Evolutionary conservation across 495 filamentous ascomycete genomes (phyloP).

Genomic region (Physcia stellaris): DNA sequence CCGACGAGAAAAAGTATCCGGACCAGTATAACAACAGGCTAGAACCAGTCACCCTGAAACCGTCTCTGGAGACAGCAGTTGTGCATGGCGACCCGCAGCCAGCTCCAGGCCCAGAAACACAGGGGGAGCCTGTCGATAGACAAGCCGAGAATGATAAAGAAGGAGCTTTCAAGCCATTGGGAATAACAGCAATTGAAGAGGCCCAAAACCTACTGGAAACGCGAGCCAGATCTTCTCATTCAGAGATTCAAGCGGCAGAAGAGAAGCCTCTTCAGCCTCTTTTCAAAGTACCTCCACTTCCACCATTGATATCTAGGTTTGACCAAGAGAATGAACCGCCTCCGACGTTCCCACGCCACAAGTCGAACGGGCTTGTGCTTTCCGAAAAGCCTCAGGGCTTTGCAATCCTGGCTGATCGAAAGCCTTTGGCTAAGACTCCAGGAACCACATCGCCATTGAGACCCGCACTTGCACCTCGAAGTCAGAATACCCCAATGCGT

Average conservation of each 20-base stretch:
- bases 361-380: constrained; percentile 39
- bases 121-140: constrained; percentile 18
- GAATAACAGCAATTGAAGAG: constrained; percentile 23
- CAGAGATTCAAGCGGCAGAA: constrained; percentile 26
- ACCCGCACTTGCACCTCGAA: constrained; percentile 56
- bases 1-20: not conserved
- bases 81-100: constrained; percentile 13
- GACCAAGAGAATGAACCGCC: constrained; percentile 78
- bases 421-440: constrained; percentile 31
- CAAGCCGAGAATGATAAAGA: constrained; percentile 18
- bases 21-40: constrained; percentile 1
- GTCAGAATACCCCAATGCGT: constrained; percentile 69
- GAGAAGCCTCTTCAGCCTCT: constrained; percentile 33
- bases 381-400: constrained; percentile 48
- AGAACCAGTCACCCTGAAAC: constrained; percentile 1
- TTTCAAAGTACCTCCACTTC: constrained; percentile 52
- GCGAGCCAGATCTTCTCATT: not conserved
- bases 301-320: constrained; percentile 40
- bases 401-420: constrained; percentile 32
- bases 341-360: constrained; percentile 58
- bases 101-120: constrained; percentile 21
- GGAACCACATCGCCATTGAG: constrained; percentile 42
- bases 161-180: constrained; percentile 13
- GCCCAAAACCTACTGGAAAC: constrained; percentile 14
- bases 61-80: not conserved